phyloP scores from a whole-genome alignment of 495 filamentous ascomycete genomes.

The Tuber magnatum region DNA sequence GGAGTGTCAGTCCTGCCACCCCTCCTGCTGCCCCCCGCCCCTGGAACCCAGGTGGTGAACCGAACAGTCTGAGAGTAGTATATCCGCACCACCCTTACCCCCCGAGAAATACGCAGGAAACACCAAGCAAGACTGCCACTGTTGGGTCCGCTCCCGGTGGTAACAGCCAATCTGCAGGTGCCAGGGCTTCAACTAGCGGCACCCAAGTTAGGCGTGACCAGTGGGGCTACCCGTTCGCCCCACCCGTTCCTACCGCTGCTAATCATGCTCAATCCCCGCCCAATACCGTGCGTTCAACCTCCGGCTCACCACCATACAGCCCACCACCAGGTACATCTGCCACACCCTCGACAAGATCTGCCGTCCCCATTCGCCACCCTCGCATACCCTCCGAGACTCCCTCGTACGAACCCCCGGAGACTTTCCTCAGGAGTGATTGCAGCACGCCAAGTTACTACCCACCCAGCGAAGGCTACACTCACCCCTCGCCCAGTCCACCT shows the following conservation, averaged over 20 bases:
- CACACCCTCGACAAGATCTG: neutral
- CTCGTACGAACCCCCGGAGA: neutral
- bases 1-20: neutral
- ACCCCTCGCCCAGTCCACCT: neutral
- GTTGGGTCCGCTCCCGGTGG: neutral
- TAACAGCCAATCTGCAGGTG: neutral
- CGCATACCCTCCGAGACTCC: neutral
- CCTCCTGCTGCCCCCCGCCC: neutral
- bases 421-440: neutral
- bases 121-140: neutral
- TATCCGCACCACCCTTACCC: neutral
- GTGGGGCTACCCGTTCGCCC: neutral
- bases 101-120: neutral
- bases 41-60: neutral
- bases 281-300: neutral
- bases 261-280: neutral
- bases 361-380: neutral
- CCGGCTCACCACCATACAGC: neutral
- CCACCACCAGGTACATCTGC: neutral
- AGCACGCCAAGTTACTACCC: neutral
- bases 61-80: neutral
- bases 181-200: neutral
- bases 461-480: neutral
- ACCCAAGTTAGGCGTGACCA: neutral
- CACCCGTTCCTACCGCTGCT: neutral